A percentile compares a stretch with the other conserved stretches of the same genome.
Evolutionary conservation across 2,329 filamentous ascomycete genomes (phyloP).

Genomic region (Colletotrichum chlorophyti): DNA sequence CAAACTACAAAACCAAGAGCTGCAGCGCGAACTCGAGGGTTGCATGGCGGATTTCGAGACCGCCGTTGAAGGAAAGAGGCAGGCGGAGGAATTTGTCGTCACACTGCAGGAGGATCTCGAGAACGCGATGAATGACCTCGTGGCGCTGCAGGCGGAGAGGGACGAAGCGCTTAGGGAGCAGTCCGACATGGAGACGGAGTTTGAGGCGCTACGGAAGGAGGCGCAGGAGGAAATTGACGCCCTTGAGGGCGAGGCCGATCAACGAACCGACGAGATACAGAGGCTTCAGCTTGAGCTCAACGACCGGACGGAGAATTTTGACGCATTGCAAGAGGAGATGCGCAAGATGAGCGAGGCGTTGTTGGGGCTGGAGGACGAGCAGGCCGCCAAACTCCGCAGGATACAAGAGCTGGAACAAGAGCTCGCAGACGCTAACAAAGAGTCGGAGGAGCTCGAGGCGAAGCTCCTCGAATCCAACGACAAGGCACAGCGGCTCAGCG

Average conservation of each 20-base stretch:
- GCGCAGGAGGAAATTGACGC: slow-evolving; percentile 71
- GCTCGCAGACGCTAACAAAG: slow-evolving; percentile 81
- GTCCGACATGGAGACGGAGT: slow-evolving; percentile 64
- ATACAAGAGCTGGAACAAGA: slow-evolving; percentile 87
- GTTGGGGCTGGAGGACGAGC: slow-evolving; percentile 87
- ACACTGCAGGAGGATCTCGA: slow-evolving; percentile 84
- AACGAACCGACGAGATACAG: slow-evolving; percentile 74
- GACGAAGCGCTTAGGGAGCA: slow-evolving; percentile 81
- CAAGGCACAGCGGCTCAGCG: slow-evolving; percentile 85
- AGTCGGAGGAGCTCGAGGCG: slow-evolving; percentile 85
- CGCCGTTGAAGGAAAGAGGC: slow-evolving; percentile 67
- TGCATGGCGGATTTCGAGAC: slow-evolving; percentile 82
- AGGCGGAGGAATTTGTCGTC: slow-evolving; percentile 63
- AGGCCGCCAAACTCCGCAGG: slow-evolving; percentile 76
- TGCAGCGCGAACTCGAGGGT: slow-evolving; percentile 82
- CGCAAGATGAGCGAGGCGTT: slow-evolving; percentile 87
- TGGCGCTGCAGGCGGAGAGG: slow-evolving; percentile 80
- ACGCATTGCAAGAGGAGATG: slow-evolving; percentile 92
- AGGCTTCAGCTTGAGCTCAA: slow-evolving; percentile 75
- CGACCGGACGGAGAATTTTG: slow-evolving; percentile 84
- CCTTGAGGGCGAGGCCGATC: slow-evolving; percentile 75
- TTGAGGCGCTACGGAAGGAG: slow-evolving; percentile 66
- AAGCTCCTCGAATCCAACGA: slow-evolving; percentile 84
- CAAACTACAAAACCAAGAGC: slow-evolving; percentile 87
- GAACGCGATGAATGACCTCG: slow-evolving; percentile 78